Evolutionary conservation across 768 basidiomycete genomes (phyloP).

Genomic region (Calvatia gigantea): DNA sequence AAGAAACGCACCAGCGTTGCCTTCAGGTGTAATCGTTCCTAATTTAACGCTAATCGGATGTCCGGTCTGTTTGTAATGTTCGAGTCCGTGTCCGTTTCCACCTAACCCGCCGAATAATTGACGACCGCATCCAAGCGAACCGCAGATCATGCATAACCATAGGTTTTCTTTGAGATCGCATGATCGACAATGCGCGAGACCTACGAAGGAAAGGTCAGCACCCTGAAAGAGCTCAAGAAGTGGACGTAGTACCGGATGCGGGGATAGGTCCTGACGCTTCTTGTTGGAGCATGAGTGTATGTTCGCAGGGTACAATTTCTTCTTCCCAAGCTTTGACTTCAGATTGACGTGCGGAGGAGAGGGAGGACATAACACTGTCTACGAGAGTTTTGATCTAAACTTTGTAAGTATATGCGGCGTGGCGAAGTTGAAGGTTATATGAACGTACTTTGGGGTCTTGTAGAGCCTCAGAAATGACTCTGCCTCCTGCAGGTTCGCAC

Average conservation of each 20-base stretch:
- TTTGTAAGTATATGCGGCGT: neutral
- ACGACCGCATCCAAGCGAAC: constrained; percentile 86
- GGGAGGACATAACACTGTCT: constrained; percentile 69
- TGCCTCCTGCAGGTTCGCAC: constrained; percentile 53
- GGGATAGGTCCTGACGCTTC: constrained; percentile 42
- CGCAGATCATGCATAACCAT: constrained; percentile 94
- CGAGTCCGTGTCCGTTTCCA: constrained; percentile 88
- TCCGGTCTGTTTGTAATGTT: constrained; percentile 65
- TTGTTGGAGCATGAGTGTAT: constrained; percentile 51
- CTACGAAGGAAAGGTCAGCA: constrained; percentile 29
- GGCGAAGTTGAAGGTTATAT: neutral
- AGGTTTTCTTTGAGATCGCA: constrained; percentile 90
- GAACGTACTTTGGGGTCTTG: constrained; percentile 30
- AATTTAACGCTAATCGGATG: constrained; percentile 90
- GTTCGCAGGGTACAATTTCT: constrained; percentile 85
- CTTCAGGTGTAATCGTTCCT: constrained; percentile 96
- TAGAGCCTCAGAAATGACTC: constrained; percentile 38
- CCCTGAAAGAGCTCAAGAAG: neutral
- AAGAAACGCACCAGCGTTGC: constrained; percentile 65
- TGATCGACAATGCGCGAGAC: constrained; percentile 74
- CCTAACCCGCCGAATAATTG: constrained; percentile 75
- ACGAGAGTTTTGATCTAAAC: constrained; percentile 51
- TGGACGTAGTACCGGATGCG: constrained; percentile 40
- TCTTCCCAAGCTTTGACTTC: constrained; percentile 99
- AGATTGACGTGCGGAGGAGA: constrained; percentile 88